These are phyloP conservation scores for Eimeria necatrix DNA, from an alignment of 169 alveolate species.

Conservation along the genomic window DNA sequence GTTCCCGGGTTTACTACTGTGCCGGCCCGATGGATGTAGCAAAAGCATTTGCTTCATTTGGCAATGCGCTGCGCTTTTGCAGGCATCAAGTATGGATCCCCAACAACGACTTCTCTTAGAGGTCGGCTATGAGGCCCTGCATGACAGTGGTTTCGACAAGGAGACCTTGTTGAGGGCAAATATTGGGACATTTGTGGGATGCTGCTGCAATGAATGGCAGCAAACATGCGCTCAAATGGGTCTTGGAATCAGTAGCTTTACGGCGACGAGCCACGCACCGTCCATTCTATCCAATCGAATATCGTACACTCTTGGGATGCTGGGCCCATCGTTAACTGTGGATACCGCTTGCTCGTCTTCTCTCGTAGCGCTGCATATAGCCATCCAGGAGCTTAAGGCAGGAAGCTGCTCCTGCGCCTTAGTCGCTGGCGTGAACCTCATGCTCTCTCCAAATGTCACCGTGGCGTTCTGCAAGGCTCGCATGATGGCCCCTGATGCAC, in stretches of 20 bases:
- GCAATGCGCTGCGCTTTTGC: neutral
- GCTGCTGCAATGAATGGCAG: constrained; percentile 88
- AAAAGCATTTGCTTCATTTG: no score
- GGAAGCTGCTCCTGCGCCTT: constrained; percentile 87
- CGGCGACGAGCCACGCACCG: constrained; percentile 89
- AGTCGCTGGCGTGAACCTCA: constrained; percentile 89
- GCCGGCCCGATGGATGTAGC: no score
- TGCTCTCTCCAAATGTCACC: constrained; percentile 89
- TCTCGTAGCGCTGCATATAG: constrained; percentile 89
- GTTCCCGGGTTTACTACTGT: no score
- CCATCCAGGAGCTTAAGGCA: constrained; percentile 83
- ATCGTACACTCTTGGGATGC: constrained; percentile 88
- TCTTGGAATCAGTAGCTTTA: constrained; percentile 82
- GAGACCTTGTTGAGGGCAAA: constrained; percentile 80
- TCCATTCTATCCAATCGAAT: constrained; percentile 88
- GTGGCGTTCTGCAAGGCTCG: constrained; percentile 90
- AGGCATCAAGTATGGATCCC: constrained; percentile 91
- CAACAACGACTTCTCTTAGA: constrained; percentile 89
- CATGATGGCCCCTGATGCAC: constrained; percentile 88
- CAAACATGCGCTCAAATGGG: constrained; percentile 82
- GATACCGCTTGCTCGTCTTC: constrained; percentile 93
- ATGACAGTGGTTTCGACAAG: constrained; percentile 83
- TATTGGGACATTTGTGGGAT: constrained; percentile 89
- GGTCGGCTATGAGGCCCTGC: constrained; percentile 85
- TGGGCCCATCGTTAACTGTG: constrained; percentile 89